These are phyloP conservation scores for Viola pubescens DNA, from an alignment of 441 rosid genomes.

Conservation along the genomic window DNA sequence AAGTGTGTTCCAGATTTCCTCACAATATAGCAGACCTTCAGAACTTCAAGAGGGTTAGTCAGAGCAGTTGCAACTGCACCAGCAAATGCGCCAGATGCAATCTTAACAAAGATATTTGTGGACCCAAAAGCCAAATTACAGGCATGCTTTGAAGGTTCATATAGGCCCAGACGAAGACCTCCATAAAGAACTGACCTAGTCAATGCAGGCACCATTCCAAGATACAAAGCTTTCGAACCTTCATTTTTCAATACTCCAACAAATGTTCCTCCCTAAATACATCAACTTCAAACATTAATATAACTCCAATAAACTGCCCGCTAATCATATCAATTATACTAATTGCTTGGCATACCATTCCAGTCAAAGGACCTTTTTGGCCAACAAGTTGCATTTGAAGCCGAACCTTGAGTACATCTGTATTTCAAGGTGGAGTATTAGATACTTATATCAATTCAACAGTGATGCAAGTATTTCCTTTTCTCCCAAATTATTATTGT, in stretches of 20 bases:
- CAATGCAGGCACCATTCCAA: constrained; percentile 72
- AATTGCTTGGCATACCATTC: constrained; percentile 47
- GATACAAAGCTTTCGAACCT: constrained; percentile 64
- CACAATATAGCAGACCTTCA: constrained; percentile 46
- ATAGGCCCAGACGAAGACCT: constrained; percentile 79
- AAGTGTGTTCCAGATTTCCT: constrained; percentile 10
- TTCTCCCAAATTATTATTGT: background rate
- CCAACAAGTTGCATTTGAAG: constrained; percentile 89
- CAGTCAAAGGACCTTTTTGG: constrained; percentile 65
- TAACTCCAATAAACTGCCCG: background rate
- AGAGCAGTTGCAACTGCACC: constrained; percentile 77
- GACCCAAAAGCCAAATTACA: constrained; percentile 68
- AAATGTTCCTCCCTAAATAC: constrained; percentile 42
- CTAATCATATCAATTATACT: constrained; percentile 11
- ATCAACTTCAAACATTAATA: constrained; percentile 8
- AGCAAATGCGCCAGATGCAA: constrained; percentile 77
- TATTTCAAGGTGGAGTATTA: constrained; percentile 8
- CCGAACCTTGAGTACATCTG: constrained; percentile 92
- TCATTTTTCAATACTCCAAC: constrained; percentile 50
- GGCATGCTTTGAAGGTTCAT: constrained; percentile 75
- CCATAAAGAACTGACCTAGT: constrained; percentile 80
- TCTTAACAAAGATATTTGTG: constrained; percentile 61
- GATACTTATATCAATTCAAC: background rate
- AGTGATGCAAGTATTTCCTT: background rate
- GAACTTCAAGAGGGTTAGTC: constrained; percentile 83